Percentiles rank a stretch among this genome's conserved stretches.
Evolutionary conservation across 345 rosid species (phyloP).

Genomic region (Bruguiera gymnorhiza): DNA sequence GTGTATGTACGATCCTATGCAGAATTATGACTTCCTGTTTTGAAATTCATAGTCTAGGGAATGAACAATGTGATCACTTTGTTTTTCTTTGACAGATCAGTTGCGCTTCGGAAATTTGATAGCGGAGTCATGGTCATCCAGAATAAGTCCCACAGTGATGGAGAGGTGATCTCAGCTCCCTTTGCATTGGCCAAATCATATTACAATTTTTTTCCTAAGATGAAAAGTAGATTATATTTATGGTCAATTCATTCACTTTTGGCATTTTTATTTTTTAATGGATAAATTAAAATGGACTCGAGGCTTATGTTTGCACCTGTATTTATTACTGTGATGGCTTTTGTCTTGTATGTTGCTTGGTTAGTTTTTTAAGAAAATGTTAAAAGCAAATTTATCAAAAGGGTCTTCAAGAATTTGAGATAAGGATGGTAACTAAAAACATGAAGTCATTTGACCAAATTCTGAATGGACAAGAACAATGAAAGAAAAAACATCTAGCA

Average conservation of each 20-base stretch:
- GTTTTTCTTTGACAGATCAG: conserved; percentile 60
- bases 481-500: too few relatives aligned
- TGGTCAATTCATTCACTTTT: neutral
- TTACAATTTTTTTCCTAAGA: neutral
- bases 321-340: neutral
- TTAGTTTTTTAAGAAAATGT: neutral
- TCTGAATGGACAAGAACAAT: too few relatives aligned
- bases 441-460: too few relatives aligned
- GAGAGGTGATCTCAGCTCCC: conserved; percentile 57
- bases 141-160: conserved; percentile 86
- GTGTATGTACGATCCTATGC: conserved; percentile 53
- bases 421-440: too few relatives aligned
- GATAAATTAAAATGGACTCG: neutral
- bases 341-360: neutral
- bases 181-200: conserved; percentile 5
- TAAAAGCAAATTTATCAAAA: neutral
- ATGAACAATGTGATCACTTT: neutral
- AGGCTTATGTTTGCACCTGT: neutral
- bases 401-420: too few relatives aligned
- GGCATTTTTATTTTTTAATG: neutral
- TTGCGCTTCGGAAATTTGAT: conserved; percentile 95
- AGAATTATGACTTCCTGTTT: conserved; percentile 3
- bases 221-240: neutral
- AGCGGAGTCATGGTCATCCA: conserved; percentile 97
- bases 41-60: neutral